Conservation (phyloP, 1,284 basidiomycete species). For the Phellinidium pouzarii region DNA sequence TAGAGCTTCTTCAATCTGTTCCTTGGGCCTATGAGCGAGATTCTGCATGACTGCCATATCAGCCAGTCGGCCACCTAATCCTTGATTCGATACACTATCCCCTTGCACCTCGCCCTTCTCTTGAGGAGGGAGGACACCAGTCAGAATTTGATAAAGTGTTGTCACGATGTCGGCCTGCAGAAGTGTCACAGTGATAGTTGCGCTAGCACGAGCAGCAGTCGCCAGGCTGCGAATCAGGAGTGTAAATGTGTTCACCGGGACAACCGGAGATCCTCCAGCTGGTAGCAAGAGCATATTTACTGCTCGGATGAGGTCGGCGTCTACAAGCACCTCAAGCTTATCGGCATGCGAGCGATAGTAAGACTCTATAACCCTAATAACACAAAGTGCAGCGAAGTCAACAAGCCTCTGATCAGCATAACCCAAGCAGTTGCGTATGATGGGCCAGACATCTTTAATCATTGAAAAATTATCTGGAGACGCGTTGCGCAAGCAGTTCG, state of each 20-base stretch:
- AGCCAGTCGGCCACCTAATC: slow-evolving; percentile 76
- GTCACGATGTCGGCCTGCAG: slow-evolving; percentile 88
- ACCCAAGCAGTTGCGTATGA: slow-evolving; percentile 82
- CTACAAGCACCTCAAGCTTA: slow-evolving; percentile 81
- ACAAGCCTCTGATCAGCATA: slow-evolving; percentile 92
- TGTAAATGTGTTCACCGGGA: slow-evolving; percentile 83
- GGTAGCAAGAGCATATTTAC: slow-evolving; percentile 83
- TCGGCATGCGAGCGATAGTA: slow-evolving; percentile 80
- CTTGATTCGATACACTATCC: slow-evolving; percentile 55
- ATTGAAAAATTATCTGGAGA: slow-evolving; percentile 81
- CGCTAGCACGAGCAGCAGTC: slow-evolving; percentile 78
- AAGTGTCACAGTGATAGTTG: slow-evolving; percentile 78
- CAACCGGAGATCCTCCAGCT: slow-evolving; percentile 76
- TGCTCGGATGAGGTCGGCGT: slow-evolving; percentile 75
- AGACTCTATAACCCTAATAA: slow-evolving; percentile 87
- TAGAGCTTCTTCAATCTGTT: slow-evolving; percentile 90
- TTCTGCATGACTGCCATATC: slow-evolving; percentile 99
- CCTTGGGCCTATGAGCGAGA: slow-evolving; percentile 91
- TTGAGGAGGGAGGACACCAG: slow-evolving; percentile 75
- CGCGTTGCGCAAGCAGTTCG: slow-evolving; percentile 91
- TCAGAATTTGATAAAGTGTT: slow-evolving; percentile 88
- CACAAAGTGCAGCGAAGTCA: slow-evolving; percentile 88
- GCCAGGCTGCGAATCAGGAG: slow-evolving; percentile 82
- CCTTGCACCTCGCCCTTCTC: slow-evolving; percentile 55
- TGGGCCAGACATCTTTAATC: slow-evolving; percentile 86